phyloP scores from a whole-genome alignment of 2,329 filamentous ascomycete genomes.

The Fusarium burgessii region DNA sequence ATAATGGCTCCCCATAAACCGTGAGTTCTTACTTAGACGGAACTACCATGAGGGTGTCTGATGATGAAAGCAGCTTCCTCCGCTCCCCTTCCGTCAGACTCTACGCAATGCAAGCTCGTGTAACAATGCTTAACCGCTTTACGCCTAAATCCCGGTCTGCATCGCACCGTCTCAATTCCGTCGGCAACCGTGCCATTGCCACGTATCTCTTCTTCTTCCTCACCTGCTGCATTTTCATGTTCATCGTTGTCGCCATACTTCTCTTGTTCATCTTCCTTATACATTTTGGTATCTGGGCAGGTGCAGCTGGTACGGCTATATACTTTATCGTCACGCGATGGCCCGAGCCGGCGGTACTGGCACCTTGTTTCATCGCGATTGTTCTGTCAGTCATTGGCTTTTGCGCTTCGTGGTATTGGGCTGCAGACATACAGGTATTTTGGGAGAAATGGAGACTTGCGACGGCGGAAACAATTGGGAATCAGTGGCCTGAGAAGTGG shows the following conservation, averaged over 20 bases:
- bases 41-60: too few species aligned
- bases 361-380: constrained; percentile 44
- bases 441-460: background rate
- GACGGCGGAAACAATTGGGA: background rate
- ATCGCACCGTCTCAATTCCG: constrained; percentile 43
- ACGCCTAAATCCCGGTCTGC: constrained; percentile 37
- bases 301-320: constrained; percentile 28
- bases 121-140: constrained; percentile 46
- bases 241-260: background rate
- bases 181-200: constrained; percentile 46
- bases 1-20: too few species aligned
- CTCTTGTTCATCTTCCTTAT: constrained; percentile 3
- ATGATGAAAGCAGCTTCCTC: too few species aligned
- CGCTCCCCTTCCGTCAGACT: constrained; percentile 42
- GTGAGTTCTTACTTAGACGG: too few species aligned
- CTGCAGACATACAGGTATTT: background rate
- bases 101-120: constrained; percentile 32
- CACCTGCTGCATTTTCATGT: background rate
- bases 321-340: constrained; percentile 48
- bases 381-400: constrained; percentile 20
- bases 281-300: constrained; percentile 38
- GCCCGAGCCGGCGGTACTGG: constrained; percentile 44
- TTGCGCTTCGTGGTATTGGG: constrained; percentile 22
- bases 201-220: constrained; percentile 26
- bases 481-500: constrained; percentile 16